Conservation (phyloP, 2,329 filamentous ascomycete species). For the Aureobasidium sp. region DNA sequence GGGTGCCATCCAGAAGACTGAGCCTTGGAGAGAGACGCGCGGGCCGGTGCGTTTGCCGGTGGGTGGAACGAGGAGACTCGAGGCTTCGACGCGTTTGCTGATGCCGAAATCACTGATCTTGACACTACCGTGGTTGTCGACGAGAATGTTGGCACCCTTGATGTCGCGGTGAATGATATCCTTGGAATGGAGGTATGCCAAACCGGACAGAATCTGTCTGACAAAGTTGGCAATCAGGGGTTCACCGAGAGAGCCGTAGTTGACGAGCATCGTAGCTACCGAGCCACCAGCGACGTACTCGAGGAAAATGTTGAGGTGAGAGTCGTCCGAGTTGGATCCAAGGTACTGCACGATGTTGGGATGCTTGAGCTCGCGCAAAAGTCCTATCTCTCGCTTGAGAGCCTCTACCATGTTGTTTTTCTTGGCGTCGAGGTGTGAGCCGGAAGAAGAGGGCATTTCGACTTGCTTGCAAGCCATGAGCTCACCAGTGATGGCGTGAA, state of each 20-base stretch:
- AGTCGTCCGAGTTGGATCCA: constrained; percentile 82
- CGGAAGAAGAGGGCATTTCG: constrained; percentile 73
- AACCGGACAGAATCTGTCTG: constrained; percentile 82
- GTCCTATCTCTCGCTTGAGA: constrained; percentile 88
- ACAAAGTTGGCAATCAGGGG: constrained; percentile 94
- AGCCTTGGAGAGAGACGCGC: constrained; percentile 79
- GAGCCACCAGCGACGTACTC: constrained; percentile 97
- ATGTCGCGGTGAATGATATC: constrained; percentile 99
- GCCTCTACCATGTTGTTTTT: constrained; percentile 99
- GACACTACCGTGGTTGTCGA: constrained; percentile 97
- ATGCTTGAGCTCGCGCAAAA: constrained; percentile 88
- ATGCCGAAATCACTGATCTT: constrained; percentile 99
- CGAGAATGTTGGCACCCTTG: constrained; percentile 96
- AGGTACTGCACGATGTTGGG: constrained; percentile 98
- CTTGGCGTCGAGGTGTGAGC: constrained; percentile 69
- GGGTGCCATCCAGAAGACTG: constrained; percentile 99
- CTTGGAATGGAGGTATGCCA: constrained; percentile 85
- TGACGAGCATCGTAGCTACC: constrained; percentile 96
- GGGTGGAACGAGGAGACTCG: constrained; percentile 27
- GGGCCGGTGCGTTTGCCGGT: constrained; percentile 46
- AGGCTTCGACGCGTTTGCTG: constrained; percentile 91
- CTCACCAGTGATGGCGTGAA: constrained; percentile 93
- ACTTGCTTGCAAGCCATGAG: constrained; percentile 98
- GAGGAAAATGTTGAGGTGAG: constrained; percentile 97
- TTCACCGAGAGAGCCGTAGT: constrained; percentile 90